A percentile compares a stretch with the other conserved stretches of the same genome.
phyloP scores from a whole-genome alignment of 2,329 filamentous ascomycete species.

The Aphanoascus verrucosus region DNA sequence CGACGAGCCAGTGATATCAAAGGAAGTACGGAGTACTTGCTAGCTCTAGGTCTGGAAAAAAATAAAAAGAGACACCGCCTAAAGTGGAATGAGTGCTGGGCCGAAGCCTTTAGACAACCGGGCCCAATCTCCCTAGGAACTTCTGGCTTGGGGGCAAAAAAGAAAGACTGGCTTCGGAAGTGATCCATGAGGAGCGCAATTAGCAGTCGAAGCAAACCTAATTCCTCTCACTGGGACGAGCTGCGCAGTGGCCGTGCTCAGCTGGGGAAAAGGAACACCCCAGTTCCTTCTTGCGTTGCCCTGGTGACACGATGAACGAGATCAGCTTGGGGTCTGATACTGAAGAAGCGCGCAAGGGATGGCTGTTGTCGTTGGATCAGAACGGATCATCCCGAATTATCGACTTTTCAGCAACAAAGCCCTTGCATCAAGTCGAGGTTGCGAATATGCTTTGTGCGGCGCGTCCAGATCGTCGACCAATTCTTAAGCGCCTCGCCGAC shows the following conservation, averaged over 20 bases:
- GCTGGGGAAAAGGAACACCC: background rate
- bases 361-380: background rate
- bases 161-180: background rate
- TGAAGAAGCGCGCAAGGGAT: background rate
- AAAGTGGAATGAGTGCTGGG: constrained; percentile 4
- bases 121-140: background rate
- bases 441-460: constrained; percentile 11
- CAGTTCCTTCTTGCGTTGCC: constrained; percentile 1
- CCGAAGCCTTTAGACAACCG: constrained; percentile 2
- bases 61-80: constrained; percentile 1
- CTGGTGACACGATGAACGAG: constrained; percentile 7
- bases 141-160: background rate
- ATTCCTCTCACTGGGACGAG: background rate
- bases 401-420: constrained; percentile 9
- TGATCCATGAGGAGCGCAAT: background rate
- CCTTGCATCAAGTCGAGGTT: constrained; percentile 8
- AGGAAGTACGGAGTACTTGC: constrained; percentile 12
- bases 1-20: constrained; percentile 17
- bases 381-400: constrained; percentile 3
- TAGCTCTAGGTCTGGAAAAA: constrained; percentile 9
- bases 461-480: constrained; percentile 11
- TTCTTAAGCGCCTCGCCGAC: constrained; percentile 11
- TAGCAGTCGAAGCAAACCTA: background rate
- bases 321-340: constrained; percentile 3
- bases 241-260: background rate